Percentiles rank a stretch among this genome's conserved stretches.
These are phyloP conservation scores for Penicillium antarcticum DNA, from an alignment of 495 filamentous ascomycete genomes.

Conservation along the genomic window DNA sequence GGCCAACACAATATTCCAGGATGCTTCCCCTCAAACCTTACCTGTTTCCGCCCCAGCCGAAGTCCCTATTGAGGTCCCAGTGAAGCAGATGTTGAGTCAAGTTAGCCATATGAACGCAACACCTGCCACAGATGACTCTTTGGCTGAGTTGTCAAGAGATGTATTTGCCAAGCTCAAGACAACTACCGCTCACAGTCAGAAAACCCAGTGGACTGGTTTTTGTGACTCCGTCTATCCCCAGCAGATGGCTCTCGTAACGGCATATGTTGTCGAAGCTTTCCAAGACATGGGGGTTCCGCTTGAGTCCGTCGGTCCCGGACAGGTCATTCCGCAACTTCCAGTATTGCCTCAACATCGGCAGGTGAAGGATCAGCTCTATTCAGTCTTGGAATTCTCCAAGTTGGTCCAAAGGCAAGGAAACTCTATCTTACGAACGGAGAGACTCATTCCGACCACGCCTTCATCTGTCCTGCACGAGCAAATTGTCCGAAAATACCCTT, in stretches of 20 bases:
- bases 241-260: slow-evolving; percentile 33
- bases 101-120: too few relatives aligned
- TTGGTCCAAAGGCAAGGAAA: neutral
- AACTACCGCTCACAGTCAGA: neutral
- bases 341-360: neutral
- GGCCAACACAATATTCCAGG: neutral
- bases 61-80: too few relatives aligned
- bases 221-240: slow-evolving; percentile 27
- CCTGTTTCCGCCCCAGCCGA: too few relatives aligned
- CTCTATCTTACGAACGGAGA: neutral
- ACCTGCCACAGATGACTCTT: too few relatives aligned
- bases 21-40: neutral
- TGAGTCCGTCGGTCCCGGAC: neutral
- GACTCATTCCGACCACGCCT: neutral
- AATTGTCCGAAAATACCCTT: slow-evolving; percentile 10
- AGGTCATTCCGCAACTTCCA: neutral
- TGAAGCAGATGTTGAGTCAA: too few relatives aligned
- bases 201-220: slow-evolving; percentile 15
- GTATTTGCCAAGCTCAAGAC: neutral
- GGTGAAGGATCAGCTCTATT: neutral
- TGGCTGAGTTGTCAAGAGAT: neutral
- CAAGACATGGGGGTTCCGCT: slow-evolving; percentile 28
- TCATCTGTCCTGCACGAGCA: neutral
- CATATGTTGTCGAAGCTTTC: slow-evolving; percentile 42
- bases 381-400: neutral